Conservation (phyloP, 768 basidiomycete species). For the Gloeostereum incarnatum region DNA sequence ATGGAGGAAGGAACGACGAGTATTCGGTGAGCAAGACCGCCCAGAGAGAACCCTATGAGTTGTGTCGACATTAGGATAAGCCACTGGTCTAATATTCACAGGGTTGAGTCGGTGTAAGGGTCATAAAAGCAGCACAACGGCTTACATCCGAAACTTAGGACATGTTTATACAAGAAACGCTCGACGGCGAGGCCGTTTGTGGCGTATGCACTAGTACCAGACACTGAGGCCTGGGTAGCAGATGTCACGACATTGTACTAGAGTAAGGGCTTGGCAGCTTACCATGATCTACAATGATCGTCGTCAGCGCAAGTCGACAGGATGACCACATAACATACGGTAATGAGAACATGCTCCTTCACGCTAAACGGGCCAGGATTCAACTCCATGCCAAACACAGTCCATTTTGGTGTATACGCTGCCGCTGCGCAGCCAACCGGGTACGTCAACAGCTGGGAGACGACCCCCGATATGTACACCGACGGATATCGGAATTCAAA, state of each 20-base stretch:
- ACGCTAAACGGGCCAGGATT: constrained; percentile 74
- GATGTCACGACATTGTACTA: not conserved
- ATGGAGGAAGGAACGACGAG: constrained; percentile 57
- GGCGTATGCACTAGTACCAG: constrained; percentile 32
- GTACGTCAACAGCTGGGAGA: constrained; percentile 62
- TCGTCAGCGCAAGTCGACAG: not conserved
- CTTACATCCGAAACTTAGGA: constrained; percentile 38
- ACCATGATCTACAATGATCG: constrained; percentile 8
- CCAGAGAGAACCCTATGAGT: constrained; percentile 47
- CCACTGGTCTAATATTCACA: constrained; percentile 37
- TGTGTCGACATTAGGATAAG: constrained; percentile 66
- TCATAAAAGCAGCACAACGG: not conserved
- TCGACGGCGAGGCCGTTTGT: constrained; percentile 74
- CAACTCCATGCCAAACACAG: constrained; percentile 47
- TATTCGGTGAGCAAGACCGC: constrained; percentile 54
- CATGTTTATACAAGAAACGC: constrained; percentile 55
- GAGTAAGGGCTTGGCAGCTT: not conserved
- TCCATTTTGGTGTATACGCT: constrained; percentile 40
- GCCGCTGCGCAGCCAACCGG: constrained; percentile 64
- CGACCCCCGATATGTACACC: constrained; percentile 50
- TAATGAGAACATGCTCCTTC: constrained; percentile 43
- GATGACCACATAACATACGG: not conserved
- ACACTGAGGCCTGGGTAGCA: constrained; percentile 4
- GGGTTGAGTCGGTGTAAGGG: not conserved
- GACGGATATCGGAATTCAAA: constrained; percentile 67